These are phyloP conservation scores for Drosera spatulata DNA, from an alignment of 179 eudicot genomes.

Conservation along the genomic window DNA sequence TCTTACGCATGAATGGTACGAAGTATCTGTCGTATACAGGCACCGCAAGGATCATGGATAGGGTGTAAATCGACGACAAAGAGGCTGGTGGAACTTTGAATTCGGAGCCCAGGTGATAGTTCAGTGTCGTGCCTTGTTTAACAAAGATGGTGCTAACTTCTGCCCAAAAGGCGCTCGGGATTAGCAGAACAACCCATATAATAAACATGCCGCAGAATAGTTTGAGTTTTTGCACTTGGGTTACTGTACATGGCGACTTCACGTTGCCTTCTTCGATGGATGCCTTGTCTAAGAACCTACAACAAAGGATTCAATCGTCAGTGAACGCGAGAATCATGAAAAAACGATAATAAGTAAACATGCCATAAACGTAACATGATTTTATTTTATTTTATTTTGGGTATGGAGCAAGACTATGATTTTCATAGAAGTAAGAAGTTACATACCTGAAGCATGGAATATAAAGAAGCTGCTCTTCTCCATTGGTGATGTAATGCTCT, in stretches of 20 bases:
- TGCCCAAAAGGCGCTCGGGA: constrained; percentile 38
- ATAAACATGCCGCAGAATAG: constrained; percentile 41
- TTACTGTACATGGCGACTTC: constrained; percentile 22
- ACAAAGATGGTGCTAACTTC: constrained; percentile 33
- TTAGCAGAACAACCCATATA: constrained; percentile 21
- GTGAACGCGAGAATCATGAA: constrained; percentile 15
- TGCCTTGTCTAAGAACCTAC: constrained; percentile 33
- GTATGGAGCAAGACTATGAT: too few relatives aligned
- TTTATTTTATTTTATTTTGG: too few relatives aligned
- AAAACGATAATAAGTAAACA: too few relatives aligned
- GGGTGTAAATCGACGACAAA: constrained; percentile 19
- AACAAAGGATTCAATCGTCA: background rate
- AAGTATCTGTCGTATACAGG: constrained; percentile 31
- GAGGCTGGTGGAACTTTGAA: constrained; percentile 38
- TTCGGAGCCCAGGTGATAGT: constrained; percentile 18
- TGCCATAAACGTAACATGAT: too few relatives aligned
- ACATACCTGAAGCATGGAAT: constrained; percentile 43
- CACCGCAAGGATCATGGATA: constrained; percentile 26
- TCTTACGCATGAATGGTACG: constrained; percentile 10
- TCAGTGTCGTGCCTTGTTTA: constrained; percentile 37
- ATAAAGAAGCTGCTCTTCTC: constrained; percentile 26
- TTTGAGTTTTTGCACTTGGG: constrained; percentile 41
- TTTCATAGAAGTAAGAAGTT: background rate
- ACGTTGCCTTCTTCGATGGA: constrained; percentile 14
- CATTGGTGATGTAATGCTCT: constrained; percentile 12